Base-by-base conservation (phyloP, 2,329 filamentous ascomycete genomes). In the Colletotrichum navitas region DNA sequence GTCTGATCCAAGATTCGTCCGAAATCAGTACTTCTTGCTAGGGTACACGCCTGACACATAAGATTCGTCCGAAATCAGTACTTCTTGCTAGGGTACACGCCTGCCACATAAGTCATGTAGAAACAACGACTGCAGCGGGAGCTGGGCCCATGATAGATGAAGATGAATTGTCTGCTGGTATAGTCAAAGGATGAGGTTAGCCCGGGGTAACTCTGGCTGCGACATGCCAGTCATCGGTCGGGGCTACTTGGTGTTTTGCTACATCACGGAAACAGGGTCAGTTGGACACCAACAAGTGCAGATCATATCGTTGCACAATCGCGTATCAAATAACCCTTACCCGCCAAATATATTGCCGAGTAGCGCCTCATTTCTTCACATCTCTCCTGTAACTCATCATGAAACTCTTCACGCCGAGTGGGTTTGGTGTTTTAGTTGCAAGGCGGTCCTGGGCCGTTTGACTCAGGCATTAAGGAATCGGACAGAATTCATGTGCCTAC, bases 71-170 rank as follows among this genome's bases (percentile, higher is more conserved):
- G 59, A 64, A 59, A 16, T 36, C 36, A 21, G 11, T 29, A 12
- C 1, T 29, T 36, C 45, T 54, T 34, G 24, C 41, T 26, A 51
- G 69, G 55, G 45, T 68, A 21, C 43, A 45, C 18, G 66, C 29
- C 43, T 49, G 29, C 74, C 76, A 73, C 0, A 79, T 78, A 6
- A n/a, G 79, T 76, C 52, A 77, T 63, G 11, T 32, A 29, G 65
- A 51, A 29, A 74, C 66, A 11, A 74, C 54, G 65, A 63, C 16
- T 8, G 56, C 49, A 12, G 51, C 29, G 51, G 71, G 54, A 49
- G 55, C 45, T 63, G 63, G 24, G 51, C 45, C 32, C 16, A 64
- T 55, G 68, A 32, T 43, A 58, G 56, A 39, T 11, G 21, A 49
- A 21, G 34, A 45, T 39, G 29, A 14, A 41, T 34, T 41, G 14